Evolutionary conservation across 1,139 yeast species (phyloP).

Genomic region (Geotrichum candidum): DNA sequence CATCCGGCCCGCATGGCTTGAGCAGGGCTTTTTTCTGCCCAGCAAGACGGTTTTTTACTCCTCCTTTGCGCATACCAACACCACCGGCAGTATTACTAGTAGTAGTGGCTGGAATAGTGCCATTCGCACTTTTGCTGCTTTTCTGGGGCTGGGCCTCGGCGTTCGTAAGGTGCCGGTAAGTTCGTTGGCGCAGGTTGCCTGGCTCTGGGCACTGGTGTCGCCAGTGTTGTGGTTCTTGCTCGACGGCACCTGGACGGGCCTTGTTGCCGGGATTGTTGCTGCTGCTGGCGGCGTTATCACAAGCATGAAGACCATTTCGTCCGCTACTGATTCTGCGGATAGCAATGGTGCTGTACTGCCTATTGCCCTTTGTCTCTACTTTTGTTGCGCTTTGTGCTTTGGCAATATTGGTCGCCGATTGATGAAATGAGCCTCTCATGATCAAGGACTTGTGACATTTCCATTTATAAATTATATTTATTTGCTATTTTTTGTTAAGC

Average conservation of each 20-base stretch:
- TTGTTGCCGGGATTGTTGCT: slow-evolving; percentile 32
- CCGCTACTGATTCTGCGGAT: neutral
- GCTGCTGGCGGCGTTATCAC: slow-evolving; percentile 30
- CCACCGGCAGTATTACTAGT: neutral
- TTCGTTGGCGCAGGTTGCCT: slow-evolving; percentile 66
- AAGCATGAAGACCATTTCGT: slow-evolving; percentile 29
- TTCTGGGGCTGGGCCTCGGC: slow-evolving; percentile 79
- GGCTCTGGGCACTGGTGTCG: slow-evolving; percentile 68
- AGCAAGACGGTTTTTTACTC: neutral
- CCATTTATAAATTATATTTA: neutral
- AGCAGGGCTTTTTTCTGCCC: neutral
- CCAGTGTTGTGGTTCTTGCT: slow-evolving; percentile 75
- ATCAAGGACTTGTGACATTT: neutral
- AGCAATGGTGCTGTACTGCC: slow-evolving; percentile 24
- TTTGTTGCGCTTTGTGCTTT: slow-evolving; percentile 60
- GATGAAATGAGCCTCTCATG: neutral
- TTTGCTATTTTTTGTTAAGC: neutral
- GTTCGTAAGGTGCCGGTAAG: slow-evolving; percentile 76
- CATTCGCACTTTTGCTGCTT: slow-evolving; percentile 62
- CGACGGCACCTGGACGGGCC: slow-evolving; percentile 68
- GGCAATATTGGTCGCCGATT: slow-evolving; percentile 49
- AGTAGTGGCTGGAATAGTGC: slow-evolving; percentile 36
- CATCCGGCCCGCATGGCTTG: neutral
- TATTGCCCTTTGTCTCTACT: slow-evolving; percentile 44
- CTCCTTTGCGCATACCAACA: neutral